Conservation (phyloP, 2,329 filamentous ascomycete genomes). For the Aspergillus sp. region DNA sequence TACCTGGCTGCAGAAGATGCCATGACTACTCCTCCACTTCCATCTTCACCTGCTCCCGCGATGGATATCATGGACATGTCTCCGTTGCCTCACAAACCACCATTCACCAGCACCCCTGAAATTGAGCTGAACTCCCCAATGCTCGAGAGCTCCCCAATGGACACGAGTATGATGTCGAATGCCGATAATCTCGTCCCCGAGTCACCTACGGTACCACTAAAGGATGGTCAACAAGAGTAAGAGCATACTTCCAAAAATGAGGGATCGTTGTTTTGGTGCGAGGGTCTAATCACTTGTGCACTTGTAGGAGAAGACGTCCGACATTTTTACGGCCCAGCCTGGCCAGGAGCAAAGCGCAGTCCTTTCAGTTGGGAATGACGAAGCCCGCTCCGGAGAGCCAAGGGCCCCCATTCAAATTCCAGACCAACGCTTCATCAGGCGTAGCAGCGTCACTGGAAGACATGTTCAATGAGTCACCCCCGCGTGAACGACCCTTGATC, state of each 20-base stretch:
- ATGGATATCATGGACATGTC: constrained; percentile 91
- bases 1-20: constrained; percentile 56
- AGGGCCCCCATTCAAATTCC: constrained; percentile 74
- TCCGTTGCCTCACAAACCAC: constrained; percentile 82
- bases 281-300: constrained; percentile 22
- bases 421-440: constrained; percentile 55
- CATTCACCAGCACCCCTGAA: constrained; percentile 60
- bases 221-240: constrained; percentile 37
- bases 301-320: constrained; percentile 63
- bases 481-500: constrained; percentile 64
- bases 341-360: constrained; percentile 71
- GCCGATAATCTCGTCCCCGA: constrained; percentile 41
- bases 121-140: constrained; percentile 72
- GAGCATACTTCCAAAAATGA: constrained; percentile 15
- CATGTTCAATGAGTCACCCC: constrained; percentile 78
- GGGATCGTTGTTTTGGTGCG: not conserved
- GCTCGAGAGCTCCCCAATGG: constrained; percentile 54
- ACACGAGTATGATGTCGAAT: constrained; percentile 38
- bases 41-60: constrained; percentile 71
- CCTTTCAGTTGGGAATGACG: constrained; percentile 63
- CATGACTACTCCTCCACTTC: constrained; percentile 80
- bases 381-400: constrained; percentile 64
- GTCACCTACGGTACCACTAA: constrained; percentile 37
- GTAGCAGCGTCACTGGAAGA: constrained; percentile 71
- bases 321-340: constrained; percentile 73